Conservation (phyloP, 495 filamentous ascomycete species). For the Parachaetomium inaequale region DNA sequence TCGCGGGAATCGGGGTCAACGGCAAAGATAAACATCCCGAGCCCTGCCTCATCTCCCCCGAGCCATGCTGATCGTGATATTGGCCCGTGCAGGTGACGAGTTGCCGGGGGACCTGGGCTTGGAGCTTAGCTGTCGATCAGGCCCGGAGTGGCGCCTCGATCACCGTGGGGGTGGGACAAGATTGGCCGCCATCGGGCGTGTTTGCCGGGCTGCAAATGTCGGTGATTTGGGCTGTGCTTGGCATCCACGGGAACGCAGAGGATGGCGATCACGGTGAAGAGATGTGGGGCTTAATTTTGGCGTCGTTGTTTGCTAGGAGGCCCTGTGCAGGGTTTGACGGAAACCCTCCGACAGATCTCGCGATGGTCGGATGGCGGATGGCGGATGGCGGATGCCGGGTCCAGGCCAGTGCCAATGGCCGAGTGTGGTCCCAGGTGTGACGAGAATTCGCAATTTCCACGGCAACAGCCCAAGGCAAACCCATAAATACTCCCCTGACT, state of each 20-base stretch:
- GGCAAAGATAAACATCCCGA: neutral
- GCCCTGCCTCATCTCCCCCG: neutral
- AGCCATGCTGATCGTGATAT: conserved; percentile 13
- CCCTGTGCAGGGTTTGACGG: neutral
- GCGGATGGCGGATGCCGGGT: too few species aligned
- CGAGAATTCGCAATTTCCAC: neutral
- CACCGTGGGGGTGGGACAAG: conserved; percentile 1
- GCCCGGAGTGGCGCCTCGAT: neutral
- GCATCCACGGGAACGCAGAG: neutral
- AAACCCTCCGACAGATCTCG: neutral
- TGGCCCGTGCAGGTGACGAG: neutral
- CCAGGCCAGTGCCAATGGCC: neutral
- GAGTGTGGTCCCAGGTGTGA: neutral
- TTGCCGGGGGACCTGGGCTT: neutral
- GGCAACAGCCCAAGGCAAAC: neutral
- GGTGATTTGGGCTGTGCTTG: conserved; percentile 7
- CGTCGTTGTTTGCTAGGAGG: neutral
- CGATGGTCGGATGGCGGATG: neutral
- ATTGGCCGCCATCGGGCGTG: conserved; percentile 3
- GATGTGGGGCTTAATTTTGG: neutral
- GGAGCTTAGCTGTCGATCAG: conserved; percentile 9
- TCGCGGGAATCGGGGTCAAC: neutral
- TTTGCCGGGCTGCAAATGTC: conserved; percentile 6
- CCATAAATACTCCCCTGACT: too few species aligned
- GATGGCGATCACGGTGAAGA: neutral